A percentile compares a stretch with the other conserved stretches of the same genome.
These are phyloP conservation scores for Flaveria ramosissima DNA, from an alignment of 129 eudicot genomes.

Conservation along the genomic window DNA sequence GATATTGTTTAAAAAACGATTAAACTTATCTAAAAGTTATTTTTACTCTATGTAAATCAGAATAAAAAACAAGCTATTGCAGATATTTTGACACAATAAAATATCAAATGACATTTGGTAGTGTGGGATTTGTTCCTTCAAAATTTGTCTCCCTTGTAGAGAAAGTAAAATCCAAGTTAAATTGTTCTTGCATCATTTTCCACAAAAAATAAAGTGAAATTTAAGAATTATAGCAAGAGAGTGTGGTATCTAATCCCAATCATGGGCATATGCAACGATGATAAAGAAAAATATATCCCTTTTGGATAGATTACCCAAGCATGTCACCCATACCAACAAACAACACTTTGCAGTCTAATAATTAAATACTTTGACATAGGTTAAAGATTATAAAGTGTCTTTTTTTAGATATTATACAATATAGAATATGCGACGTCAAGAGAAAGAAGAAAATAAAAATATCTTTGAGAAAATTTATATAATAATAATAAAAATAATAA, in stretches of 20 bases:
- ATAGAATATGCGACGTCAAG: too few species aligned
- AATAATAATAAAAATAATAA: too few species aligned
- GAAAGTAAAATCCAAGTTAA: slow-evolving; percentile 37
- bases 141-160: slow-evolving; percentile 30
- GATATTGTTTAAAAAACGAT: neutral
- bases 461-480: too few species aligned
- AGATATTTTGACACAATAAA: slow-evolving; percentile 22
- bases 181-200: slow-evolving; percentile 22
- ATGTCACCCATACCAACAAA: slow-evolving; percentile 21
- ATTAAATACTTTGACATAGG: neutral
- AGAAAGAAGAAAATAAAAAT: too few species aligned
- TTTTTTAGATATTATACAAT: too few species aligned
- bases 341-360: neutral
- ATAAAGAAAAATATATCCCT: slow-evolving; percentile 23
- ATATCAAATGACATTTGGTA: slow-evolving; percentile 25
- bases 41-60: neutral
- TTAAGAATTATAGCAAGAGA: slow-evolving; percentile 8
- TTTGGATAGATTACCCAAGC: slow-evolving; percentile 18
- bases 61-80: neutral
- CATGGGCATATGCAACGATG: slow-evolving; percentile 40
- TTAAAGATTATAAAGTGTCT: too few species aligned
- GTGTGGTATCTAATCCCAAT: slow-evolving; percentile 42
- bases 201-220: slow-evolving; percentile 16
- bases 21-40: neutral
- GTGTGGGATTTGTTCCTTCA: slow-evolving; percentile 14